Conservation (phyloP, 352 stramenopile species). For the Phytophthora fragariae region DNA sequence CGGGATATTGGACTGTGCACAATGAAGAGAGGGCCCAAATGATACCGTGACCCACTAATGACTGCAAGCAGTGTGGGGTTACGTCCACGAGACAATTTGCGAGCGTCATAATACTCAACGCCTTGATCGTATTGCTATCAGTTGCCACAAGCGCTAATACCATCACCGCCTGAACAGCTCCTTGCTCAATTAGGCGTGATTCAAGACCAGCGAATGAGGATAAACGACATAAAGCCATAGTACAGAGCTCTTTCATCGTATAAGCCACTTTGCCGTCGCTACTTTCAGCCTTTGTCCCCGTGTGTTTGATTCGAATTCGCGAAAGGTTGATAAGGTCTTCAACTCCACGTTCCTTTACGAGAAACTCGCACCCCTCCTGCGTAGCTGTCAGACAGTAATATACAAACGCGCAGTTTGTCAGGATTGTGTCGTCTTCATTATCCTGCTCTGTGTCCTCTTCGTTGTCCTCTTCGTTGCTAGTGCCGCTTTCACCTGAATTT, state of each 20-base stretch:
- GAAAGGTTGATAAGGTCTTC: conserved; percentile 77
- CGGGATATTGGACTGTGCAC: conserved; percentile 60
- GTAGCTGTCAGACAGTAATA: conserved; percentile 72
- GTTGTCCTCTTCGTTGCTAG: conserved; percentile 18
- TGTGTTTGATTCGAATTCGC: conserved; percentile 49
- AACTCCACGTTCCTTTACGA: conserved; percentile 77
- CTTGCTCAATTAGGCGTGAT: conserved; percentile 72
- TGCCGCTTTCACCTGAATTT: background rate
- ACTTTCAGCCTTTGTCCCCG: conserved; percentile 10
- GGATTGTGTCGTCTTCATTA: conserved; percentile 49
- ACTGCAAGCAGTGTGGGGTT: conserved; percentile 63
- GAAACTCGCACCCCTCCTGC: conserved; percentile 72
- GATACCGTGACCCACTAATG: conserved; percentile 76
- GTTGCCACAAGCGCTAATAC: conserved; percentile 79
- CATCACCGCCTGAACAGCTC: conserved; percentile 73
- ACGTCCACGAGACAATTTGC: conserved; percentile 77
- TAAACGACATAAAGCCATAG: conserved; percentile 72
- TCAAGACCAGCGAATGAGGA: conserved; percentile 74
- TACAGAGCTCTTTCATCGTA: conserved; percentile 74
- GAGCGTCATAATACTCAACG: conserved; percentile 75
- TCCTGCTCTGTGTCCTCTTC: conserved; percentile 32
- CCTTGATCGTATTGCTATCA: conserved; percentile 69
- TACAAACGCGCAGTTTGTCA: conserved; percentile 78
- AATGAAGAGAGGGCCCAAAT: conserved; percentile 81
- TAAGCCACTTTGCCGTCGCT: conserved; percentile 13